These are phyloP conservation scores for Ophiocordyceps camponoti-floridani DNA, from an alignment of 2,329 filamentous ascomycete species.

Conservation along the genomic window DNA sequence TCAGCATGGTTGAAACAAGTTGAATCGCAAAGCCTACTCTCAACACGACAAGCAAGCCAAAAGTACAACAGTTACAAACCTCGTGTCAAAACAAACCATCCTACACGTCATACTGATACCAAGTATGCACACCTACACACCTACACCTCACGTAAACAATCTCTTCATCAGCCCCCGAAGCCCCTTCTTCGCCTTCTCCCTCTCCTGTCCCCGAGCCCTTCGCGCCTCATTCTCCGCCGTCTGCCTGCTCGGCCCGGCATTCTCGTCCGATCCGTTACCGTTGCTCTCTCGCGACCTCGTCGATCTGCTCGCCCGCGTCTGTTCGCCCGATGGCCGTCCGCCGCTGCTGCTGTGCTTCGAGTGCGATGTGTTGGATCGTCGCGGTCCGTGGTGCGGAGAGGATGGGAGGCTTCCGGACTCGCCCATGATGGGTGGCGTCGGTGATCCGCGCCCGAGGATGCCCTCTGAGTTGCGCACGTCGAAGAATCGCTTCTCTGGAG, in stretches of 20 bases:
- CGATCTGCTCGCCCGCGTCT: conserved; percentile 6
- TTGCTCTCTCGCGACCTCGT: conserved; percentile 8
- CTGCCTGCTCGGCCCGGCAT: conserved; percentile 6
- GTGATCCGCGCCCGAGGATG: conserved; percentile 8
- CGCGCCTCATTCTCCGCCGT: conserved; percentile 13
- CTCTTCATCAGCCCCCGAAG: conserved; percentile 19
- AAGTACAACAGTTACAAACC: no score
- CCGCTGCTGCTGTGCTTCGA: conserved; percentile 10
- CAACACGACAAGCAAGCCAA: no score
- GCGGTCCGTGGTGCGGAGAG: conserved; percentile 9
- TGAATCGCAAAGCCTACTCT: no score
- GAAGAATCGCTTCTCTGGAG: conserved; percentile 22
- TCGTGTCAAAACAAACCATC: no score
- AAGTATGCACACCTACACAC: not conserved
- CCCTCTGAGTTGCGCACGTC: conserved; percentile 20
- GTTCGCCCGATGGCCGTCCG: conserved; percentile 10
- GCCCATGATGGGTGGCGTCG: conserved; percentile 7
- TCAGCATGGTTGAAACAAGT: no score
- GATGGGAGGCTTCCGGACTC: conserved; percentile 3
- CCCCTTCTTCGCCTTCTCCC: conserved; percentile 13
- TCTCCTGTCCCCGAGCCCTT: conserved; percentile 14
- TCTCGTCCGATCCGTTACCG: conserved; percentile 5
- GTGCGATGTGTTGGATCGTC: conserved; percentile 10
- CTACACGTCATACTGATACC: not conserved
- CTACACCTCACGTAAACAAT: conserved; percentile 11